Evolutionary conservation across 2,329 filamentous ascomycete genomes (phyloP).

Genomic region (Paraconiothyrium sp.): DNA sequence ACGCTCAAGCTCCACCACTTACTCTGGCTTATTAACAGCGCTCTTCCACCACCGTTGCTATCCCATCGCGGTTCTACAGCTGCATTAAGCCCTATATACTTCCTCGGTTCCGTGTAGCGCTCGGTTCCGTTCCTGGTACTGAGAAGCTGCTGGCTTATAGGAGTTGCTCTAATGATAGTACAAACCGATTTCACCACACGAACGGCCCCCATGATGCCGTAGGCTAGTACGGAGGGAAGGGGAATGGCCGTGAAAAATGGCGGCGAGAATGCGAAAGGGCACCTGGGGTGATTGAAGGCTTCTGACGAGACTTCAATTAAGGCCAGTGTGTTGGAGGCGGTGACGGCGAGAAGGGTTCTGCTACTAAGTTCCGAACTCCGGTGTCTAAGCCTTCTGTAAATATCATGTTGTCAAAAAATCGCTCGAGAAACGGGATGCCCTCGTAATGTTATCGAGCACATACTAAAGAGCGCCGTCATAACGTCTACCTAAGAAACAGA

Average conservation of each 20-base stretch:
- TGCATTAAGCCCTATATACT: too few relatives aligned
- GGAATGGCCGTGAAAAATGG: constrained; percentile 66
- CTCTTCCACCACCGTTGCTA: too few relatives aligned
- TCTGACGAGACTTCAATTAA: constrained; percentile 64
- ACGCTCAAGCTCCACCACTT: too few relatives aligned
- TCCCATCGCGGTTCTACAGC: too few relatives aligned
- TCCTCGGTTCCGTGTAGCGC: too few relatives aligned
- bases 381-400: not conserved
- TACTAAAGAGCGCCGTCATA: not conserved
- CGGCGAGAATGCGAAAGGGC: constrained; percentile 64
- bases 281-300: constrained; percentile 58
- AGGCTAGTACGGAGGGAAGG: constrained; percentile 64
- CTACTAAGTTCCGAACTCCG: not conserved
- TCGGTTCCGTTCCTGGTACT: too few relatives aligned
- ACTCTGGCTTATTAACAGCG: too few relatives aligned
- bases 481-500: not conserved
- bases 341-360: constrained; percentile 35
- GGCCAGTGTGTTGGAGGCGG: constrained; percentile 60
- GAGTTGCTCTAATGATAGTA: constrained; percentile 31
- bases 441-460: not conserved
- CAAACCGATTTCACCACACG: constrained; percentile 68
- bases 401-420: not conserved
- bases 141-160: too few relatives aligned
- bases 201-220: constrained; percentile 66
- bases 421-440: not conserved